phyloP scores from a whole-genome alignment of 1,284 basidiomycete species.

The Sanghuangporus sanghuang region DNA sequence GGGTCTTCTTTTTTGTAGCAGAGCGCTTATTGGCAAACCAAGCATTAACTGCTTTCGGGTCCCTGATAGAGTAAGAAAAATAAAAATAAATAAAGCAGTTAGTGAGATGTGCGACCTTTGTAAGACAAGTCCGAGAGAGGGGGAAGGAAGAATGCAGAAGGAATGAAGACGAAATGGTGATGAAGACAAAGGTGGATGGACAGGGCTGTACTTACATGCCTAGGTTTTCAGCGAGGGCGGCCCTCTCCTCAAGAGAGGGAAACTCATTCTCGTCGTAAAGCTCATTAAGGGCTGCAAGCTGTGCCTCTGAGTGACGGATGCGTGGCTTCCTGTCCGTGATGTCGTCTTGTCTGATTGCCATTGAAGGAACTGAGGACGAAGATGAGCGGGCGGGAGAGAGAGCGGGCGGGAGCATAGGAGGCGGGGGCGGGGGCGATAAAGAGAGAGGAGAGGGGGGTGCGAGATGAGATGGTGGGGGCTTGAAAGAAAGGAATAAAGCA shows the following conservation, averaged over 20 bases:
- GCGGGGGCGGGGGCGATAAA: conserved; percentile 21
- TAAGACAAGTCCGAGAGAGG: background rate
- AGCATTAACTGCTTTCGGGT: conserved; percentile 76
- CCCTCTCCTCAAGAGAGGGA: conserved; percentile 62
- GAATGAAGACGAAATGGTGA: conserved; percentile 15
- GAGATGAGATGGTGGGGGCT: conserved; percentile 19
- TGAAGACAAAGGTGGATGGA: conserved; percentile 18
- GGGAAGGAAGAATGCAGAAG: conserved; percentile 17
- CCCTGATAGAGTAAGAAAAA: conserved; percentile 40
- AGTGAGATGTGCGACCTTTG: conserved; percentile 3
- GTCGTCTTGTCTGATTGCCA: conserved; percentile 24
- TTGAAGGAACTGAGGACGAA: conserved; percentile 22
- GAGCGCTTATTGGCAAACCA: conserved; percentile 84
- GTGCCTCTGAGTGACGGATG: conserved; percentile 64
- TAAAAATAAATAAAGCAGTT: conserved; percentile 16
- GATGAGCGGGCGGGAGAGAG: conserved; percentile 24
- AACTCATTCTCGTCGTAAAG: conserved; percentile 73
- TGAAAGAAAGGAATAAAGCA: conserved; percentile 21
- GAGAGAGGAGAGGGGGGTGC: conserved; percentile 21
- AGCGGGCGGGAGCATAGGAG: conserved; percentile 21
- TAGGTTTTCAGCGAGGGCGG: conserved; percentile 59
- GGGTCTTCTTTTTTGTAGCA: conserved; percentile 67
- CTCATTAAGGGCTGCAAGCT: conserved; percentile 68
- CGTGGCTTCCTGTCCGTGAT: conserved; percentile 58
- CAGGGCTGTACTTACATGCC: conserved; percentile 55